Evolutionary conservation across 805 yeast genomes (phyloP).

Genomic region (Candida parachauliodes): DNA sequence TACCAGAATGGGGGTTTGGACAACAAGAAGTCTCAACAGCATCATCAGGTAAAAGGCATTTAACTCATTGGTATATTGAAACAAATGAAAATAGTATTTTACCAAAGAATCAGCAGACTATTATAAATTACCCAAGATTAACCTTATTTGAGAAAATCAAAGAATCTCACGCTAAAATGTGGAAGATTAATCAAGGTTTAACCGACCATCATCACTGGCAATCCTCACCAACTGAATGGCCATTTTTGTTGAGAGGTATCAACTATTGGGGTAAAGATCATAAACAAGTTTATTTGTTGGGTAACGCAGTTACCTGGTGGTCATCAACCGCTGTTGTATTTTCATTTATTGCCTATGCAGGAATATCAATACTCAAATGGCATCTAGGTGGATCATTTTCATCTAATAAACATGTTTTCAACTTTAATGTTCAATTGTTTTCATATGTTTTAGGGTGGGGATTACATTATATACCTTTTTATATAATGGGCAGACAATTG

Average conservation of each 20-base stretch:
- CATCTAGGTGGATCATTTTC: constrained; percentile 49
- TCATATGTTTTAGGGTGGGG: constrained; percentile 68
- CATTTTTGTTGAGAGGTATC: constrained; percentile 70
- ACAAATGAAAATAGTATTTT: constrained; percentile 56
- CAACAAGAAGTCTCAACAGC: constrained; percentile 87
- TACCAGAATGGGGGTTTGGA: constrained; percentile 81
- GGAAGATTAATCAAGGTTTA: constrained; percentile 70
- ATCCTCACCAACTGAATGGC: constrained; percentile 73
- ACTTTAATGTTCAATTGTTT: constrained; percentile 61
- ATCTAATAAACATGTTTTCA: constrained; percentile 51
- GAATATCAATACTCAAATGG: constrained; percentile 54
- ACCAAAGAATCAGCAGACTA: constrained; percentile 17
- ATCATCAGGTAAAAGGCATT: constrained; percentile 56
- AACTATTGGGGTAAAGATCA: constrained; percentile 69
- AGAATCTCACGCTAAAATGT: constrained; percentile 71
- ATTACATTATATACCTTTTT: constrained; percentile 70
- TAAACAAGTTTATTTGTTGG: constrained; percentile 65
- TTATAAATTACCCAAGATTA: constrained; percentile 47
- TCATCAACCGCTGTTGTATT: constrained; percentile 51
- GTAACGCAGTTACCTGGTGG: constrained; percentile 85
- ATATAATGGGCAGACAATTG: constrained; percentile 87
- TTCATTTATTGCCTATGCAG: constrained; percentile 47
- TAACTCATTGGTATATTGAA: constrained; percentile 73
- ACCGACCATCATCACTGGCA: constrained; percentile 69
- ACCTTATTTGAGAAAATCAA: constrained; percentile 56